Evolutionary conservation across 1,284 basidiomycete genomes (phyloP).

Genomic region (Irpex sp.): DNA sequence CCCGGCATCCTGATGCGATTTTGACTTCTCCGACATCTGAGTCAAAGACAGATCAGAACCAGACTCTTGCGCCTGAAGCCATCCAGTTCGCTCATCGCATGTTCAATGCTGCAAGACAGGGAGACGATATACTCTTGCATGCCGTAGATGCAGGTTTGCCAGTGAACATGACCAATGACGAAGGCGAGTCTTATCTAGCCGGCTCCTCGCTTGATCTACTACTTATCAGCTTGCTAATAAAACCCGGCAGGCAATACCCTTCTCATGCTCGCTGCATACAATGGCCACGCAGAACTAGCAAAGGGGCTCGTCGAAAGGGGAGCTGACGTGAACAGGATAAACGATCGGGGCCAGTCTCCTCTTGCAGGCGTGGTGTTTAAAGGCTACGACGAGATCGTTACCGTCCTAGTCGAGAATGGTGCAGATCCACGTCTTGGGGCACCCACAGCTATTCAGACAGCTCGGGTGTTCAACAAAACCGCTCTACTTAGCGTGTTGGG

Average conservation of each 20-base stretch:
- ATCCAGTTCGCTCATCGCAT: constrained; percentile 71
- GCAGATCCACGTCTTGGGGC: constrained; percentile 69
- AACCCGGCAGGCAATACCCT: constrained; percentile 60
- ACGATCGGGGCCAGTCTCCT: constrained; percentile 78
- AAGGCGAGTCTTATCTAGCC: constrained; percentile 39
- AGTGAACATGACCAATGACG: constrained; percentile 72
- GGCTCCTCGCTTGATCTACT: not conserved
- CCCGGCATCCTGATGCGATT: too few relatives aligned
- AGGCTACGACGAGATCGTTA: constrained; percentile 57
- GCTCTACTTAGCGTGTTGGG: constrained; percentile 55
- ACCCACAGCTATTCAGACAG: constrained; percentile 74
- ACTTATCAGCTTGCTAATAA: not conserved
- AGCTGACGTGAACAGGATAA: constrained; percentile 69
- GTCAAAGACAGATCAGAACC: not conserved
- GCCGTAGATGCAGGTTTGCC: constrained; percentile 77
- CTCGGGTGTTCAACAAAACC: constrained; percentile 59
- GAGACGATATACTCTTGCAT: constrained; percentile 49
- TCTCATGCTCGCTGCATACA: constrained; percentile 82
- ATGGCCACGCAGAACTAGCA: constrained; percentile 63
- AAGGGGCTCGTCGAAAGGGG: constrained; percentile 49
- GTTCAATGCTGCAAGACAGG: constrained; percentile 73
- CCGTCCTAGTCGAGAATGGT: constrained; percentile 54
- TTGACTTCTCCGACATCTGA: too few relatives aligned
- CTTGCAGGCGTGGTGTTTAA: constrained; percentile 86
- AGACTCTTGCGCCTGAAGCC: constrained; percentile 40